These are phyloP conservation scores for Collybiopsis luxurians DNA, from an alignment of 768 basidiomycete genomes.

Conservation along the genomic window DNA sequence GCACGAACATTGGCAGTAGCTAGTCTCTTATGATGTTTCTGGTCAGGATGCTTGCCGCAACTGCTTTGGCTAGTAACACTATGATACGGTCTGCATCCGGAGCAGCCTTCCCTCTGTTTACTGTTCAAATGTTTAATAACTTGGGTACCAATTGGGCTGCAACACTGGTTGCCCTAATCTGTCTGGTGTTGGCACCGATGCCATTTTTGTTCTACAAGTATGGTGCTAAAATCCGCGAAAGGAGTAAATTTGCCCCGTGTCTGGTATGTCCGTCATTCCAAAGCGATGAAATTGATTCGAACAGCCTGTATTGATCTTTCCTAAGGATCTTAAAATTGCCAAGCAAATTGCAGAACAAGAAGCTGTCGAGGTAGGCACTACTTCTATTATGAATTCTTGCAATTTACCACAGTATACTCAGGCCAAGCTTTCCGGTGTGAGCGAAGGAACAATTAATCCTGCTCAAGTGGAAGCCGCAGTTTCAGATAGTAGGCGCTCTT, in stretches of 20 bases:
- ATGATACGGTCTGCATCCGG: constrained; percentile 33
- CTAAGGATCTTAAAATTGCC: constrained; percentile 45
- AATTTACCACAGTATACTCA: not conserved
- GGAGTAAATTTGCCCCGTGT: constrained; percentile 56
- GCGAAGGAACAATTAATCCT: not conserved
- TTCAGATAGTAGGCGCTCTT: not conserved
- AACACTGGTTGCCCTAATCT: constrained; percentile 8
- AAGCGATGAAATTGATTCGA: too few relatives aligned
- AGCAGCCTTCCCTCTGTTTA: constrained; percentile 42
- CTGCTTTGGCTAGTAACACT: constrained; percentile 55
- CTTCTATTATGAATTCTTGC: not conserved
- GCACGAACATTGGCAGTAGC: constrained; percentile 23
- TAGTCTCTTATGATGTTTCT: constrained; percentile 4
- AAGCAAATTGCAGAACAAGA: constrained; percentile 25
- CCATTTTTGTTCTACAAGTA: constrained; percentile 73
- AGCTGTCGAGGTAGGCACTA: not conserved
- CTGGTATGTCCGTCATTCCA: too few relatives aligned
- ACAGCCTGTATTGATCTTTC: too few relatives aligned
- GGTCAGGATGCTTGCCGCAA: constrained; percentile 49
- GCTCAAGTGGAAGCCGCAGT: not conserved
- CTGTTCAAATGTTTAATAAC: constrained; percentile 31
- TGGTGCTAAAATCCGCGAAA: constrained; percentile 52
- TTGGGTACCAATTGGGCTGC: constrained; percentile 14
- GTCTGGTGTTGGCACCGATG: constrained; percentile 22
- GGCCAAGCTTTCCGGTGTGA: not conserved